A percentile compares a stretch with the other conserved stretches of the same genome.
phyloP scores from a whole-genome alignment of 805 yeast species.

The Wickerhamomyces xylosicus region DNA sequence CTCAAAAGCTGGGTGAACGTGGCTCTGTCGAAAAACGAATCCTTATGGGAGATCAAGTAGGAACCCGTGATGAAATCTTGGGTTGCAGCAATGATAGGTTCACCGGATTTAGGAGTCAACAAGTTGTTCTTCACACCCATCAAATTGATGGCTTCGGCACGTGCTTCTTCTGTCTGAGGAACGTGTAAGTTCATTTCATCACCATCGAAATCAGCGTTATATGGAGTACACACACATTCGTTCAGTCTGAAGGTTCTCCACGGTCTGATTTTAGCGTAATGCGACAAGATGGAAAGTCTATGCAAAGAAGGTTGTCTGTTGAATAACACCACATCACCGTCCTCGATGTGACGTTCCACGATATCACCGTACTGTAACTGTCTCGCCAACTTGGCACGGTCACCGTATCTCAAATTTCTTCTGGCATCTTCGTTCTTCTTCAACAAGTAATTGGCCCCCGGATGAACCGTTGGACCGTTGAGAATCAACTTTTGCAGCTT shows the following conservation, averaged over 20 bases:
- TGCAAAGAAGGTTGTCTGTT: conserved; percentile 98
- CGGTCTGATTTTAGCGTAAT: conserved; percentile 91
- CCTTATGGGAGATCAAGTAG: conserved; percentile 84
- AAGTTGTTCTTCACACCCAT: conserved; percentile 97
- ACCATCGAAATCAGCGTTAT: conserved; percentile 99
- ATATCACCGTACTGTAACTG: conserved; percentile 78
- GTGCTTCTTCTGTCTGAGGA: conserved; percentile 97
- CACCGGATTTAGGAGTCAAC: conserved; percentile 95
- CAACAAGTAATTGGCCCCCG: conserved; percentile 91
- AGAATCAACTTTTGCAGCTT: conserved; percentile 66
- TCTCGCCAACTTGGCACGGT: conserved; percentile 66
- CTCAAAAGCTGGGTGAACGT: conserved; percentile 71
- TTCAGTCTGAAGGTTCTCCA: conserved; percentile 96
- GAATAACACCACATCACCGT: conserved; percentile 91
- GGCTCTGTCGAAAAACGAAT: conserved; percentile 85
- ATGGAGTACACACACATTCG: conserved; percentile 99
- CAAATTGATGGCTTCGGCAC: conserved; percentile 96
- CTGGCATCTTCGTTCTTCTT: conserved; percentile 80
- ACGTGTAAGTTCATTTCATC: conserved; percentile 99
- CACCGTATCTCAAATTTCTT: conserved; percentile 84
- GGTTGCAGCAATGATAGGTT: conserved; percentile 98
- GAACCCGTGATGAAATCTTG: conserved; percentile 99
- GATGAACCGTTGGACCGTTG: conserved; percentile 84
- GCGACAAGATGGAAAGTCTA: conserved; percentile 86
- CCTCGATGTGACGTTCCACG: conserved; percentile 94